Evolutionary conservation across 2,329 filamentous ascomycete species (phyloP).

Genomic region (Cordyceps militaris): DNA sequence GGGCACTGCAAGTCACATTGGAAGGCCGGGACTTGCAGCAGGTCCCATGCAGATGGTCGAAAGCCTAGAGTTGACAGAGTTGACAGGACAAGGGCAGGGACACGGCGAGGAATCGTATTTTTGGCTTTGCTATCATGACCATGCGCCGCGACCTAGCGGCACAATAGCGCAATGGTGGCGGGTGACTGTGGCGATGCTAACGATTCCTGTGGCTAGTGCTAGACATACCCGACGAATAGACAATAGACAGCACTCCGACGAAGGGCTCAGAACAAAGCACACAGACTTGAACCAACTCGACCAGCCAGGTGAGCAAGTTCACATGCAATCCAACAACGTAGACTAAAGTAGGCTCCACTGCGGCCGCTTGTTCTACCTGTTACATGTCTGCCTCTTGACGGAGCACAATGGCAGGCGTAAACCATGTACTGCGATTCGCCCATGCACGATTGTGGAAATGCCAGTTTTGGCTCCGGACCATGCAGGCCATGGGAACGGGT

Average conservation of each 20-base stretch:
- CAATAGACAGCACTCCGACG: neutral
- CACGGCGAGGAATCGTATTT: neutral
- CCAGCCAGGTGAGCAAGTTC: neutral
- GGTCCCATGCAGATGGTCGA: too few relatives aligned
- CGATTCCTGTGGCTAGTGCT: neutral
- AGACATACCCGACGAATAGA: neutral
- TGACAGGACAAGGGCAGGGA: neutral
- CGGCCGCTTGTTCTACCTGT: neutral
- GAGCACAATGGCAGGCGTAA: neutral
- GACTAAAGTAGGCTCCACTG: neutral
- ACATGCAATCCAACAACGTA: neutral
- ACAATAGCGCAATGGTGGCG: neutral
- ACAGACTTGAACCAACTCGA: neutral
- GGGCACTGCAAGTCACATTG: conserved; percentile 5
- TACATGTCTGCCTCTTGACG: neutral
- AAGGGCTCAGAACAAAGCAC: neutral
- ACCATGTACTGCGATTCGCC: conserved; percentile 9
- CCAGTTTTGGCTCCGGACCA: neutral
- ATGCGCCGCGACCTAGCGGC: neutral
- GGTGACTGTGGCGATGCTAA: neutral
- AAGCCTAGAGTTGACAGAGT: too few relatives aligned
- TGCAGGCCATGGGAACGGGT: conserved; percentile 12
- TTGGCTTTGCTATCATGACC: neutral
- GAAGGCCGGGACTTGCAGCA: neutral
- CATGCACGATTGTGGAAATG: conserved; percentile 11